Percentiles rank a stretch among this genome's conserved stretches.
phyloP scores from a whole-genome alignment of 257 asterid species.

The Oldenlandia corymbosa region DNA sequence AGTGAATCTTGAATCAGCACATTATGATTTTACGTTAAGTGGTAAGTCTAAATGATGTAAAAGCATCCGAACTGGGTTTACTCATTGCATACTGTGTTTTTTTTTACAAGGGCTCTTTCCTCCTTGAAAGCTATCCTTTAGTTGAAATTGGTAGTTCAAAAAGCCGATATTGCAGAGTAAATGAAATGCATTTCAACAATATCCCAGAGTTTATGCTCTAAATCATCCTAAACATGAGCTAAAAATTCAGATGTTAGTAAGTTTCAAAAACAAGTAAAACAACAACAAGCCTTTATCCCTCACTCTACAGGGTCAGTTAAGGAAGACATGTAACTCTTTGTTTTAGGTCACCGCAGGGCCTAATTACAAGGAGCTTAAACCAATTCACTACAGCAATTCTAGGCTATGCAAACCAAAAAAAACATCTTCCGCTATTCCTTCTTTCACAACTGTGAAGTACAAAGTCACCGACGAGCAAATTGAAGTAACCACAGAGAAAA shows the following conservation, averaged over 20 bases:
- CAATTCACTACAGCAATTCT: not conserved
- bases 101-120: no score
- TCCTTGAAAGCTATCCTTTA: not conserved
- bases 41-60: not conserved
- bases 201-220: not conserved
- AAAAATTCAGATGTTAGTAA: no score
- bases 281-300: no score
- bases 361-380: not conserved
- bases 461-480: not conserved
- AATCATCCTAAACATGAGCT: not conserved
- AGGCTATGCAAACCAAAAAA: not conserved
- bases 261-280: no score
- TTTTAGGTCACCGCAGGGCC: not conserved
- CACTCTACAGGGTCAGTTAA: no score
- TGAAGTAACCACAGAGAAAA: conserved; percentile 2
- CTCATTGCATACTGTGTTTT: not conserved
- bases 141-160: not conserved
- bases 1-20: not conserved
- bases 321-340: not conserved
- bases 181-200: not conserved
- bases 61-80: not conserved
- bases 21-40: not conserved
- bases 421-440: no score
- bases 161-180: not conserved
- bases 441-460: not conserved